Conservation (phyloP, 2,329 filamentous ascomycete genomes). For the Penicillium sp. region DNA sequence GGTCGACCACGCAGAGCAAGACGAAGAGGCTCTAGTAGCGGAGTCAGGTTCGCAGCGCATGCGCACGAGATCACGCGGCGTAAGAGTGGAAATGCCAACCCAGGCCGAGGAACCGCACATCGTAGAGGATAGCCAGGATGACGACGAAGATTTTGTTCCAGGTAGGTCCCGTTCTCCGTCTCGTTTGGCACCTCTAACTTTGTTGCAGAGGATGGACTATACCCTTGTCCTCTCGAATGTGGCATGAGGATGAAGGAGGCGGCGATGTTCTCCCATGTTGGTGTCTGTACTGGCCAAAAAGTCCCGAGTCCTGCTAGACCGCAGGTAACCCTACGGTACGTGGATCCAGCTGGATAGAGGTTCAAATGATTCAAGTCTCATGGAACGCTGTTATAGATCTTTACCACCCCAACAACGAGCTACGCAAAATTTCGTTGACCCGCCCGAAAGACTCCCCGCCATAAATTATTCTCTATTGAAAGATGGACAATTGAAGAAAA, state of each 20-base stretch:
- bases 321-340: conserved; percentile 28
- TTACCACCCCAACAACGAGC: conserved; percentile 21
- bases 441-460: conserved; percentile 67
- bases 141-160: conserved; percentile 40
- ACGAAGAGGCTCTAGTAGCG: conserved; percentile 39
- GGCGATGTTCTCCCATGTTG: conserved; percentile 76
- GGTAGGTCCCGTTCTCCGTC: conserved; percentile 23
- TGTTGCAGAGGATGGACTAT: conserved; percentile 66
- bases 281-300: conserved; percentile 55
- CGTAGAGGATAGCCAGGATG: conserved; percentile 43
- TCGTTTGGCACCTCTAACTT: conserved; percentile 11
- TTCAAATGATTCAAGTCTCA: conserved; percentile 15
- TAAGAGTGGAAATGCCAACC: conserved; percentile 6
- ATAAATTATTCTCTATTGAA: conserved; percentile 87
- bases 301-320: conserved; percentile 14
- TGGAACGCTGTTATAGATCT: conserved; percentile 16
- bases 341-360: neutral
- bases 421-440: conserved; percentile 25
- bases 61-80: conserved; percentile 37
- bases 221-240: conserved; percentile 77
- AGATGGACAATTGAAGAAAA: conserved; percentile 73
- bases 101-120: conserved; percentile 24
- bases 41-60: conserved; percentile 27
- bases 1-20: conserved; percentile 30
- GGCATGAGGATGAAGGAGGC: conserved; percentile 73